Conservation (phyloP, 192 early-diverging fungal species). For the Haplosporangium gracile region DNA sequence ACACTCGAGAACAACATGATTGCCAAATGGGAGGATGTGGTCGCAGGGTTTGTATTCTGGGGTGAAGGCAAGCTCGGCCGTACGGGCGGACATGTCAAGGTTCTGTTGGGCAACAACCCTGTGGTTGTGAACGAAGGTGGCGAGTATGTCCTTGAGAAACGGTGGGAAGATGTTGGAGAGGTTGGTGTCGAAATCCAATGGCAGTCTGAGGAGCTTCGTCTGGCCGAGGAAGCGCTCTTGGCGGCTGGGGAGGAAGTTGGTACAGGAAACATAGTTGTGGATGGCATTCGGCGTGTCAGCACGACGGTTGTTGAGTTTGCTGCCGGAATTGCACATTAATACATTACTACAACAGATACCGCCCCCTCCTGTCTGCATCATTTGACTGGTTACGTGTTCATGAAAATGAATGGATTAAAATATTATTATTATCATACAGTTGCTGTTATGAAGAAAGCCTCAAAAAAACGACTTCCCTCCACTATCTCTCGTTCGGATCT, state of each 20-base stretch:
- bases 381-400: too few relatives aligned
- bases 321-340: slow-evolving; percentile 9
- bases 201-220: slow-evolving; percentile 27
- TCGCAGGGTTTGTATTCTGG: slow-evolving; percentile 54
- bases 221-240: slow-evolving; percentile 19
- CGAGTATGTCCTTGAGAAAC: slow-evolving; percentile 49
- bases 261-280: background rate
- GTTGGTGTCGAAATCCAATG: slow-evolving; percentile 45
- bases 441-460: background rate
- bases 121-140: slow-evolving; percentile 53
- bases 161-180: slow-evolving; percentile 53
- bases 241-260: background rate
- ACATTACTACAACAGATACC: too few relatives aligned
- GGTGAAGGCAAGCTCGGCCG: slow-evolving; percentile 45
- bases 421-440: slow-evolving; percentile 10
- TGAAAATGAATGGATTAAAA: too few relatives aligned
- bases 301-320: slow-evolving; percentile 36
- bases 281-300: slow-evolving; percentile 41
- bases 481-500: background rate
- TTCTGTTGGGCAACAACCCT: slow-evolving; percentile 31
- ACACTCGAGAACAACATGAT: slow-evolving; percentile 45
- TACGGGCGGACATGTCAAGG: slow-evolving; percentile 36
- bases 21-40: slow-evolving; percentile 53
- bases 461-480: background rate
- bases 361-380: too few relatives aligned